Evolutionary conservation across 768 basidiomycete genomes (phyloP), one percentile per base, ranked within the genome.

Genomic region (Phylloporus scabripes): DNA sequence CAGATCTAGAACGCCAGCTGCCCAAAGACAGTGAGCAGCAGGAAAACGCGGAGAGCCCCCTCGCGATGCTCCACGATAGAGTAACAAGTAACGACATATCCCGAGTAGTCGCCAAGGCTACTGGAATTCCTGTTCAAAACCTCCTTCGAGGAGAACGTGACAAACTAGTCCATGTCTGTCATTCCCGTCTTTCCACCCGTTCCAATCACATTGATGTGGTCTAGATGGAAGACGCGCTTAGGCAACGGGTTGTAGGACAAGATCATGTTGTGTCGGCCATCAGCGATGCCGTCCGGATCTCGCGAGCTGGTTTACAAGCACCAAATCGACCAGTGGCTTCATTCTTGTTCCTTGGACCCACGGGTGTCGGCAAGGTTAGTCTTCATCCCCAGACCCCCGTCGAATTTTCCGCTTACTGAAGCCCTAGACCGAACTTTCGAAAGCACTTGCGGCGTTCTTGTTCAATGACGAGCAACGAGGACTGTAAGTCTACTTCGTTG

Each of bases 41-140:
- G n/a, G 75, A 69, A n/a, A 65, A 49, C 15, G 52, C 65, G 28
- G 63, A 58, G 8, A 58, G 66, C 23, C 78, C 80, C 29, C 66
- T 84, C 32, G 66, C 76, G 11, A 86, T 88, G 78, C 71, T 94
- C 29, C 83, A 92, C 56, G 92, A 93, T 53, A 74, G 90, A 34
- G 90, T 96, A 7, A 92, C 87, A 7, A 84, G 84, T n/a, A 83
- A 81, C 57, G 91, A 94, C 64, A 93, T 95, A 42, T 81, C 92
- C 2, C 75, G 87, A 2, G 92, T 94, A 18, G 86, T 94, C 4
- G 90, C 89, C 7, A 87, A 85, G 61, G 77, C 87, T 0, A 96
- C 92, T 1, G 92, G 92, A 6, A 93, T 95, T 23, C 92, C 92
- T 0, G 91, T 94, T 1, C 81, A 89, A 66, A 92, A 85, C 60